Evolutionary conservation across 805 yeast species (phyloP).

Genomic region (Yueomyces sp.): DNA sequence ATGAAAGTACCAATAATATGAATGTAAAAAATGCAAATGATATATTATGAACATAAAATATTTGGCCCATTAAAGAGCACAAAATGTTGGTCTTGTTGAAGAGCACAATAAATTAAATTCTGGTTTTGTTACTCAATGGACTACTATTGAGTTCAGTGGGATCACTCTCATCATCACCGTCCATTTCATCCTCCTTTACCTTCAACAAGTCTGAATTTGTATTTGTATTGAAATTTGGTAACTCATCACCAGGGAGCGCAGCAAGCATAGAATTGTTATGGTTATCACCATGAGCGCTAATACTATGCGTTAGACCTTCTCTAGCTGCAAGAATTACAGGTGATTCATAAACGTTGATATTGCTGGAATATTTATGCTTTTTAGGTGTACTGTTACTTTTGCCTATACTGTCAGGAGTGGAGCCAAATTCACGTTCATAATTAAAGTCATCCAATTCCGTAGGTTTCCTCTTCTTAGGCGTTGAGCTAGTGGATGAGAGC

Average conservation of each 20-base stretch:
- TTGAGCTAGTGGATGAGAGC: too few species aligned
- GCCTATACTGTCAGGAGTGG: background rate
- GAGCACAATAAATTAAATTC: too few species aligned
- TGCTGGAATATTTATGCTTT: slow-evolving; percentile 9
- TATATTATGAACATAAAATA: too few species aligned
- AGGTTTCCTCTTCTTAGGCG: slow-evolving; percentile 8
- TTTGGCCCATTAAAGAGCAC: too few species aligned
- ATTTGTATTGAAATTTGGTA: too few species aligned
- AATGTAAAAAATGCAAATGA: too few species aligned
- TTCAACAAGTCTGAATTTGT: background rate
- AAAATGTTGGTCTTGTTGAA: too few species aligned
- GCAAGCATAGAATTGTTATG: too few species aligned
- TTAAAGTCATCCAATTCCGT: slow-evolving; percentile 19
- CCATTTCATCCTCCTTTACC: background rate
- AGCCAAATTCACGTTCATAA: slow-evolving; percentile 3
- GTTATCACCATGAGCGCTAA: background rate
- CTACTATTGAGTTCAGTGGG: background rate
- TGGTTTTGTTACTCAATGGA: background rate
- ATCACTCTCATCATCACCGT: background rate
- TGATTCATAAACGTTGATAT: slow-evolving; percentile 2
- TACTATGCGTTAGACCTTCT: background rate
- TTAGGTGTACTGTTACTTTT: slow-evolving; percentile 9
- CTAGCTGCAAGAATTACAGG: slow-evolving; percentile 1
- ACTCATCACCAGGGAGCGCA: background rate
- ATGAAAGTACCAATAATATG: too few species aligned